Conservation (phyloP, 2,329 filamentous ascomycete genomes). For the Rhynchosporium graminicola region DNA sequence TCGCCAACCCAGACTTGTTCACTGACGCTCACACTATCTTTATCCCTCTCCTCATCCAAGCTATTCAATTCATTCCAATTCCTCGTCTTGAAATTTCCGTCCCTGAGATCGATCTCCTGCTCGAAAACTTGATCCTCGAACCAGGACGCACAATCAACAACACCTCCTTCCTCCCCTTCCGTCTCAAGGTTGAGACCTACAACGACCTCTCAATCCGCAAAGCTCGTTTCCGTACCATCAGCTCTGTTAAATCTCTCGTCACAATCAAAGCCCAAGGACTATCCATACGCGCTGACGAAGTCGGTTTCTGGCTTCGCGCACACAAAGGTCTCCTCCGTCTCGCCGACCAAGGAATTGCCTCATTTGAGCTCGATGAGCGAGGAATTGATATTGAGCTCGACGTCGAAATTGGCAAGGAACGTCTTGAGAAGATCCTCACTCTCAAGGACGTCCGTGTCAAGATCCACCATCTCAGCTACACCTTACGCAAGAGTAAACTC, state of each 20-base stretch:
- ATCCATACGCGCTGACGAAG: slow-evolving; percentile 79
- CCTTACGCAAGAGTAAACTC: slow-evolving; percentile 72
- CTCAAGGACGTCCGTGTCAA: slow-evolving; percentile 75
- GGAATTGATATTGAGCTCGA: slow-evolving; percentile 87
- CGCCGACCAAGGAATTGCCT: slow-evolving; percentile 80
- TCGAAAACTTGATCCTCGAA: slow-evolving; percentile 90
- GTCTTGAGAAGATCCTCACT: slow-evolving; percentile 77
- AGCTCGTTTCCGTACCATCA: slow-evolving; percentile 66
- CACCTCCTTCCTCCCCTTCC: slow-evolving; percentile 86
- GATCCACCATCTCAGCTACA: slow-evolving; percentile 86
- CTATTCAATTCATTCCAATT: slow-evolving; percentile 85
- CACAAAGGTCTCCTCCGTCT: slow-evolving; percentile 76
- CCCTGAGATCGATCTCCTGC: slow-evolving; percentile 78
- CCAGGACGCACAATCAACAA: slow-evolving; percentile 82
- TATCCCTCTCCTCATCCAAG: slow-evolving; percentile 72
- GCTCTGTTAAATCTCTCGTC: slow-evolving; percentile 66
- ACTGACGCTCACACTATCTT: slow-evolving; percentile 79
- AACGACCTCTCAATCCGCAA: slow-evolving; percentile 88
- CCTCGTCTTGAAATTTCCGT: slow-evolving; percentile 85
- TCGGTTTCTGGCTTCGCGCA: slow-evolving; percentile 85
- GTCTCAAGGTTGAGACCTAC: slow-evolving; percentile 76
- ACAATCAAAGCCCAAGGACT: slow-evolving; percentile 80
- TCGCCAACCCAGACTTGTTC: slow-evolving; percentile 70
- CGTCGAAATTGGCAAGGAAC: slow-evolving; percentile 76
- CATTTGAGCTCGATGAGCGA: slow-evolving; percentile 80